Conservation (phyloP, 768 basidiomycete genomes). For the Pleurotus eryngii region DNA sequence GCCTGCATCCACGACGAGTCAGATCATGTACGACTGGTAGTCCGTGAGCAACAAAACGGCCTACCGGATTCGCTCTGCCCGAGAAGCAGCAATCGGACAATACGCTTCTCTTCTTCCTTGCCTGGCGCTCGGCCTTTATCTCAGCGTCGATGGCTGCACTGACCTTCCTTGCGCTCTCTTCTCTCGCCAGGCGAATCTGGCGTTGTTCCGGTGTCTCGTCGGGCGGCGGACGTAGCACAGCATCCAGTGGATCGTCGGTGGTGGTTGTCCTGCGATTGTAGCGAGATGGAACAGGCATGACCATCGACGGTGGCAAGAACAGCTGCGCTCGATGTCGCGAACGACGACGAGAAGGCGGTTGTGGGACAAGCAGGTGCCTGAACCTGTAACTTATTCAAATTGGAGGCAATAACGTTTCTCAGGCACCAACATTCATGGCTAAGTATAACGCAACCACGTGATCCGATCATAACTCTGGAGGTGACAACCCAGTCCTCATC, state of each 20-base stretch:
- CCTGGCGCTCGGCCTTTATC: slow-evolving; percentile 63
- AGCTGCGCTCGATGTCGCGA: slow-evolving; percentile 6
- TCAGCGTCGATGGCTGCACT: slow-evolving; percentile 72
- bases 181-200: slow-evolving; percentile 47
- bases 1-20: slow-evolving; percentile 33
- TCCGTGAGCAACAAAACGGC: slow-evolving; percentile 17
- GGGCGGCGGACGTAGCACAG: slow-evolving; percentile 59
- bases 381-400: background rate
- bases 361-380: slow-evolving; percentile 13
- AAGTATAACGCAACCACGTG: background rate
- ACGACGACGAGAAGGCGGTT: slow-evolving; percentile 18
- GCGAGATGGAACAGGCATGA: slow-evolving; percentile 28
- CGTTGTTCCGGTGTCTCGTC: slow-evolving; percentile 64
- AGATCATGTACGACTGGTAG: no score
- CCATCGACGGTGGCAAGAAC: slow-evolving; percentile 16
- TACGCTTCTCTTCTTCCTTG: slow-evolving; percentile 61
- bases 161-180: slow-evolving; percentile 64
- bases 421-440: slow-evolving; percentile 7
- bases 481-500: background rate
- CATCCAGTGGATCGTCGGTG: slow-evolving; percentile 64
- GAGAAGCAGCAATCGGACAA: slow-evolving; percentile 71
- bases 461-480: background rate
- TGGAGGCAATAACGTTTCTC: slow-evolving; percentile 1
- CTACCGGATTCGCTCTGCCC: slow-evolving; percentile 83
- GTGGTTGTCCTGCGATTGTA: slow-evolving; percentile 13